Base-by-base conservation (phyloP, 192 early-diverging fungal genomes). In the Coemansia umbellata region DNA sequence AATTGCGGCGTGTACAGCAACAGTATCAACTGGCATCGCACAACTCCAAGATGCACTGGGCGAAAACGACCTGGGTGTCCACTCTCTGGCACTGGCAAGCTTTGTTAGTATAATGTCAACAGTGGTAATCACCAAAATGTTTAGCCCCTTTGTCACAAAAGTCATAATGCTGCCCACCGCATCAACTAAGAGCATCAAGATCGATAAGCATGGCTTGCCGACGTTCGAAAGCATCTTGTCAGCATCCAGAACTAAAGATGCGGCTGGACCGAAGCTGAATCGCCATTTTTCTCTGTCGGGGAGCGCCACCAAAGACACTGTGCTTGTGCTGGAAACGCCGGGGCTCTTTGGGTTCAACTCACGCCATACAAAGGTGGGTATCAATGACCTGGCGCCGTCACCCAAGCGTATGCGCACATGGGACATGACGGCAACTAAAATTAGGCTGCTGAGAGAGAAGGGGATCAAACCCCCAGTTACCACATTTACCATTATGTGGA, bases 401-500 rank as follows among this genome's bases (percentile, higher is more conserved):
- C 31, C 51, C 4, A 26, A 35, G 7, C 37, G 59, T 6, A 63
- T 58, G 47, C 39, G 74, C 11, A 78, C 74, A 8, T 78, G 74
- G 74, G 55, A 78, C 19, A 36, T 78, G 35, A 54, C 48, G 4
- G 45, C 55, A 18, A 40, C 39, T 0, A 42, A 28, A 11, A 9
- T 55, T 6, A 55, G 53, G 14, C 42, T 13, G 23, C 55, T 50
- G 37, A 53, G 47, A 9, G 40, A 40, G 28, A 26, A 53, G 28
- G 59, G 55, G 2, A 1, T 45, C 18, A 22, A 36, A 18, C 62
- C 59, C 8, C 68, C 63, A 3, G 40, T 67, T 2, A 66, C 27
- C 13, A 54, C 51, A 15, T 78, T 71, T 51, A 78, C 68, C 3
- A 66, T 78, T 13, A 18, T 71, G 52, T 78, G 74, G 74, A 70